Base-by-base conservation (phyloP, 768 basidiomycete species). In the Paxillus rubicundulus region DNA sequence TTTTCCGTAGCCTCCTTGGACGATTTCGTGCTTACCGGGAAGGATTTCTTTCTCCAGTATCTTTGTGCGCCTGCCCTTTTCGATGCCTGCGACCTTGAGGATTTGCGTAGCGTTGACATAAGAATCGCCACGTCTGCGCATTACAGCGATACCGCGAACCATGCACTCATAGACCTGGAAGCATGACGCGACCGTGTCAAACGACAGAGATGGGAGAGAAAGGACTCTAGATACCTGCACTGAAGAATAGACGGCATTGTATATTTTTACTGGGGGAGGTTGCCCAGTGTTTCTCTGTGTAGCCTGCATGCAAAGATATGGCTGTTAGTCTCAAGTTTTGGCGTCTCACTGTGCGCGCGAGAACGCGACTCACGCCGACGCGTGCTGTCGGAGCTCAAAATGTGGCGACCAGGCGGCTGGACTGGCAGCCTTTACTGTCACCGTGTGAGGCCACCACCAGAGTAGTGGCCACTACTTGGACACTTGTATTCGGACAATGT, bases 81-180 rank as follows among this genome's bases (percentile, higher is more conserved):
- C 93, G 55, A 98, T 89, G 38, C 97, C 97, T 6, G 96, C 95
- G 36, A 99, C 96, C 73, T 99, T 99, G 61, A 99, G 84, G 56
- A 99, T 98, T 71, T 99, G 97, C 2, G 97, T 98, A 61, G 97
- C 97, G 77, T 99, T 99, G 58, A 99, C 90, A 69, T 82, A 98
- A 62, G 92, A 93, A 72, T 98, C 97, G 47, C 84, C 84, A 63
- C 94, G 85, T 66, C 97, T 79, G 47, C 96, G 85, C 97, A 99
- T 99, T 61, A 99, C 96, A 1, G 96, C 96, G 66, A 98, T 98
- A 36, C 95, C 95, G 63, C 96, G 82, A 59, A 97, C 88, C 92
- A 98, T 97, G 65, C 93, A 96, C 72, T 98, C 95, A 71, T 93
- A 96, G 20, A 98, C 95, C 85, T 96, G 69, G 16, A 16, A 24